Conservation (phyloP, 495 filamentous ascomycete species). For the Hypoxylon lienhwacheense region DNA sequence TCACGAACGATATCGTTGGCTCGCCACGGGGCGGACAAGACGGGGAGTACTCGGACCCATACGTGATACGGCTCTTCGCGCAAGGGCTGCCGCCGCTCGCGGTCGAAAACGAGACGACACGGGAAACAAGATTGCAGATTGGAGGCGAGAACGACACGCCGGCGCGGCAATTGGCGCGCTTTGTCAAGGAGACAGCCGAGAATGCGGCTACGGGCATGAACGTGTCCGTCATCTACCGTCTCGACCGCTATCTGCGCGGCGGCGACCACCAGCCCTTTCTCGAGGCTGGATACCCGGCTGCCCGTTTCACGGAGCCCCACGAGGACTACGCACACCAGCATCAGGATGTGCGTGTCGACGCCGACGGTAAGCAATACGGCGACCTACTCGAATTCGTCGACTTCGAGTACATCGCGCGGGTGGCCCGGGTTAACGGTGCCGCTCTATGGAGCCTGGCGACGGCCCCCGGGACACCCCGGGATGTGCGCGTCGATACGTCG, state of each 20-base stretch:
- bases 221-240: constrained; percentile 52
- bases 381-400: constrained; percentile 57
- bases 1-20: constrained; percentile 58
- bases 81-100: constrained; percentile 45
- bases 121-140: constrained; percentile 42
- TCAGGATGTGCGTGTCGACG: constrained; percentile 50
- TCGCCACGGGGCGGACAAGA: constrained; percentile 42
- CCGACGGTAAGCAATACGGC: constrained; percentile 52
- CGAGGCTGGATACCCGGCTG: constrained; percentile 50
- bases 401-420: constrained; percentile 53
- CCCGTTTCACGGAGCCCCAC: constrained; percentile 57
- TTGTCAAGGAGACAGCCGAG: constrained; percentile 55
- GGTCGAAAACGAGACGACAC: constrained; percentile 40
- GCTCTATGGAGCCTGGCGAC: constrained; percentile 53
- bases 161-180: constrained; percentile 55
- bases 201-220: constrained; percentile 49
- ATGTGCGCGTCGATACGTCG: constrained; percentile 51
- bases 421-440: constrained; percentile 54
- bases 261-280: constrained; percentile 59
- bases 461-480: constrained; percentile 47
- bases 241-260: constrained; percentile 55
- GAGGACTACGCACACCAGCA: constrained; percentile 60
- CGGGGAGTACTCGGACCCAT: constrained; percentile 45
- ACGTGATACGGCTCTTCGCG: constrained; percentile 55
- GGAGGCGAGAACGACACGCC: constrained; percentile 59